Evolutionary conservation across 176 grass and related monocot species (phyloP).

Genomic region (Dactylis glomerata): DNA sequence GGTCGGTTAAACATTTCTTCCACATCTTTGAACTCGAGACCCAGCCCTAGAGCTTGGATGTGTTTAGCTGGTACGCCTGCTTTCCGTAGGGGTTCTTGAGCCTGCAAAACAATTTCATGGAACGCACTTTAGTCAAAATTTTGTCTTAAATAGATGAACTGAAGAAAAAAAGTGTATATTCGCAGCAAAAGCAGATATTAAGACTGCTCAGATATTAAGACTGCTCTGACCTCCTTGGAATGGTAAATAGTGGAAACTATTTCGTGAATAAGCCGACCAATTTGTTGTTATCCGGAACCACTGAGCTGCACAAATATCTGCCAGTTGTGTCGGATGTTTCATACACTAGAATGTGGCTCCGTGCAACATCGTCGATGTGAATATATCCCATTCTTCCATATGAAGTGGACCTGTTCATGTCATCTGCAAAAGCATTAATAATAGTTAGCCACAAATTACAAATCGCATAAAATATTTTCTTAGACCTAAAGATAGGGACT

Average conservation of each 20-base stretch:
- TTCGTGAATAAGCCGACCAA: conserved; percentile 51
- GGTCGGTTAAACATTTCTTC: conserved; percentile 84
- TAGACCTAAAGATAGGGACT: background rate
- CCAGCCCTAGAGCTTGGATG: conserved; percentile 71
- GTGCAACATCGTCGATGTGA: conserved; percentile 81
- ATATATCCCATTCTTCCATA: conserved; percentile 95
- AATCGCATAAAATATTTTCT: background rate
- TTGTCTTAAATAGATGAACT: background rate
- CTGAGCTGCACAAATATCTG: conserved; percentile 80
- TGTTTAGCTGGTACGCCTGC: conserved; percentile 62
- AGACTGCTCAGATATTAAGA: too few species aligned
- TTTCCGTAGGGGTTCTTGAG: conserved; percentile 53
- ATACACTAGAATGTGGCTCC: conserved; percentile 83
- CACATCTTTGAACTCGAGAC: conserved; percentile 69
- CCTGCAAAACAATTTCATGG: conserved; percentile 31
- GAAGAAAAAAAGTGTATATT: background rate
- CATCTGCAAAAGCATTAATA: conserved; percentile 41
- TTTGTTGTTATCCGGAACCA: conserved; percentile 62
- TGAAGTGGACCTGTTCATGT: conserved; percentile 60
- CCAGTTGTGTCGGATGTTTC: conserved; percentile 54
- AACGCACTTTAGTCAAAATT: background rate
- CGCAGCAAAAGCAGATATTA: background rate
- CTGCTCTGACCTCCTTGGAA: conserved; percentile 55
- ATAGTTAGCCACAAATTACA: background rate
- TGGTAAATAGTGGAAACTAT: conserved; percentile 64